Percentiles rank a stretch among this genome's conserved stretches.
Evolutionary conservation across 1,284 basidiomycete species (phyloP).

Genomic region (Ustilago shanxiensis): DNA sequence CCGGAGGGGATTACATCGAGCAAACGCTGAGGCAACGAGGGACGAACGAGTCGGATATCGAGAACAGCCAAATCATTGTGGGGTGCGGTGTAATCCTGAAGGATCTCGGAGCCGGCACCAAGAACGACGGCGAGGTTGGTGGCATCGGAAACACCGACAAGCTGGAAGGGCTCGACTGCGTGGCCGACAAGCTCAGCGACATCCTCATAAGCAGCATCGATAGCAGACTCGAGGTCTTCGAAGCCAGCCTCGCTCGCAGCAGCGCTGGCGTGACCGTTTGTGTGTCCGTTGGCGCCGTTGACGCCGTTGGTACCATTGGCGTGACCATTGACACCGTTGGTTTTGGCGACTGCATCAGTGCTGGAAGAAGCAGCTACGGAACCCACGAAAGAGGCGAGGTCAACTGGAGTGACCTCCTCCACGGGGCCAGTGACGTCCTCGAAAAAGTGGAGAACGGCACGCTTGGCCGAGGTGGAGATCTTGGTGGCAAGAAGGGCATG

Average conservation of each 20-base stretch:
- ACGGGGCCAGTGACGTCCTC: conserved; percentile 70
- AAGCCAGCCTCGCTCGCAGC: conserved; percentile 46
- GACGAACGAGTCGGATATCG: conserved; percentile 80
- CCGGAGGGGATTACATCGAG: conserved; percentile 77
- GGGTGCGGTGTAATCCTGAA: conserved; percentile 70
- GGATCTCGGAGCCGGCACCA: conserved; percentile 55
- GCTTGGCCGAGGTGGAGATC: conserved; percentile 76
- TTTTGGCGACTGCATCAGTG: conserved; percentile 69
- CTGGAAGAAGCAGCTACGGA: conserved; percentile 39
- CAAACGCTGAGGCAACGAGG: conserved; percentile 79
- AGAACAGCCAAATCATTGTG: conserved; percentile 75
- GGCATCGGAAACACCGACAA: conserved; percentile 53
- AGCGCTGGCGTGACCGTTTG: conserved; percentile 44
- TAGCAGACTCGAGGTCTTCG: conserved; percentile 52
- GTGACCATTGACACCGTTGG: conserved; percentile 70
- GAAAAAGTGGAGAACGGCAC: conserved; percentile 85
- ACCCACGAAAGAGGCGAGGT: conserved; percentile 52
- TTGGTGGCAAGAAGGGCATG: conserved; percentile 80
- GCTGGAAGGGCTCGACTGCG: conserved; percentile 59
- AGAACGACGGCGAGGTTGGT: conserved; percentile 63
- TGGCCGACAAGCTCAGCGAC: conserved; percentile 59
- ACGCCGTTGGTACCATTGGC: conserved; percentile 70
- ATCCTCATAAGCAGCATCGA: conserved; percentile 55
- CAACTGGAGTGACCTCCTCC: conserved; percentile 69
- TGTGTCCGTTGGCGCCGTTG: conserved; percentile 60